These are phyloP conservation scores for Flaveria trinervia DNA, from an alignment of 129 eudicot species.

Conservation along the genomic window DNA sequence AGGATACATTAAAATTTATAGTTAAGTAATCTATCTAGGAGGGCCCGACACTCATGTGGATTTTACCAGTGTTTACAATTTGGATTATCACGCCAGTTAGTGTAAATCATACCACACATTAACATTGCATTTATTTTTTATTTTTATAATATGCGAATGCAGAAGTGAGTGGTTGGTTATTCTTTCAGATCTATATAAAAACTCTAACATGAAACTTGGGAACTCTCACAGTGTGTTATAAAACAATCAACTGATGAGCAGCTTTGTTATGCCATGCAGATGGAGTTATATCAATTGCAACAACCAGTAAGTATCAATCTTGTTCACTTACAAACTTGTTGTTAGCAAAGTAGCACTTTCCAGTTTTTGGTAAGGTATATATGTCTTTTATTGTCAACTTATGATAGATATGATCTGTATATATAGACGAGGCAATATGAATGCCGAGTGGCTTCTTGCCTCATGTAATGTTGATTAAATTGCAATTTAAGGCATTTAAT, in stretches of 20 bases:
- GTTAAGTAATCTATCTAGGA: not conserved
- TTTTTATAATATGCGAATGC: not conserved
- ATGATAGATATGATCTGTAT: conserved; percentile 19
- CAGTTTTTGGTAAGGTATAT: conserved; percentile 14
- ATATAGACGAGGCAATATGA: not conserved
- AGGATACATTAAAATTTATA: not conserved
- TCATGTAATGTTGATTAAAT: not conserved
- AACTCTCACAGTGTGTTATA: not conserved
- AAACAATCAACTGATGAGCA: conserved; percentile 23
- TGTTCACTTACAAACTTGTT: not conserved
- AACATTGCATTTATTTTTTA: not conserved
- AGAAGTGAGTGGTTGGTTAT: not conserved
- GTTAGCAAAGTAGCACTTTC: not conserved
- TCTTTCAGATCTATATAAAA: conserved; percentile 18
- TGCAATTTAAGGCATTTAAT: not conserved
- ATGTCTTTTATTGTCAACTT: conserved; percentile 1
- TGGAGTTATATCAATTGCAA: conserved; percentile 74
- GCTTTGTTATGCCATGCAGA: conserved; percentile 53
- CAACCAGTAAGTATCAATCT: conserved; percentile 71
- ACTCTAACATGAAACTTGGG: not conserved
- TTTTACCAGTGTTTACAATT: not conserved
- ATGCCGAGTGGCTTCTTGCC: conserved; percentile 6
- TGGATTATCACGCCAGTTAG: not conserved
- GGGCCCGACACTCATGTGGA: not conserved
- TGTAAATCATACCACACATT: not conserved